phyloP scores from a whole-genome alignment of 208 protist species.

The Trichomonas gallinae region DNA sequence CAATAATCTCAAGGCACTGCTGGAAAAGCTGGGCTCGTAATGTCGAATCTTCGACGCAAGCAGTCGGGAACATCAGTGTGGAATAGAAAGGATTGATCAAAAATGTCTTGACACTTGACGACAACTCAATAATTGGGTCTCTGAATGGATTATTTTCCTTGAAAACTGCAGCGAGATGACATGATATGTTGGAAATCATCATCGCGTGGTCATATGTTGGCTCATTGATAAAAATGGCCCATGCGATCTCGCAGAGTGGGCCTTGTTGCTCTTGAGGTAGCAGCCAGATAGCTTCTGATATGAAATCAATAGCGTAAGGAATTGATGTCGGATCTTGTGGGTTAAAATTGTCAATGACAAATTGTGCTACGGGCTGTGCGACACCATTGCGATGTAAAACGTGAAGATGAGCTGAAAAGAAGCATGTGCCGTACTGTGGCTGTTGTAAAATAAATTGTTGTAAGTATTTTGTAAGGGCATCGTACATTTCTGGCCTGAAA shows the following conservation, averaged over 20 bases:
- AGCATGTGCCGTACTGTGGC: neutral
- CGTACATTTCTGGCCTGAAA: neutral
- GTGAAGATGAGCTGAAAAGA: neutral
- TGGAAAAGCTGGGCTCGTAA: neutral
- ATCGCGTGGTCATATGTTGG: neutral
- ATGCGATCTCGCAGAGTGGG: neutral
- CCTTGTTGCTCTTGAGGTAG: neutral
- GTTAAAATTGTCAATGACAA: neutral
- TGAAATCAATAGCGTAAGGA: neutral
- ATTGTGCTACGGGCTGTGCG: neutral
- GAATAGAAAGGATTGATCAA: neutral
- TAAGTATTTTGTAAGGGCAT: neutral
- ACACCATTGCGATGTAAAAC: neutral
- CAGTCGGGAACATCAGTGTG: neutral
- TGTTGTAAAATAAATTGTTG: neutral
- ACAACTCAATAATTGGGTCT: neutral
- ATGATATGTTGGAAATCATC: neutral
- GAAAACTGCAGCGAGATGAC: neutral
- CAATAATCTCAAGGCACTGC: neutral
- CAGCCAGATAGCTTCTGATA: neutral
- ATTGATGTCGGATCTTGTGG: neutral
- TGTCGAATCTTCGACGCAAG: neutral
- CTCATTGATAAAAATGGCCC: neutral
- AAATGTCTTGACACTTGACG: neutral
- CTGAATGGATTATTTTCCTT: neutral